Percentiles rank a stretch among this genome's conserved stretches.
phyloP scores from a whole-genome alignment of 2,329 filamentous ascomycete genomes.

The Xylaria sp. region DNA sequence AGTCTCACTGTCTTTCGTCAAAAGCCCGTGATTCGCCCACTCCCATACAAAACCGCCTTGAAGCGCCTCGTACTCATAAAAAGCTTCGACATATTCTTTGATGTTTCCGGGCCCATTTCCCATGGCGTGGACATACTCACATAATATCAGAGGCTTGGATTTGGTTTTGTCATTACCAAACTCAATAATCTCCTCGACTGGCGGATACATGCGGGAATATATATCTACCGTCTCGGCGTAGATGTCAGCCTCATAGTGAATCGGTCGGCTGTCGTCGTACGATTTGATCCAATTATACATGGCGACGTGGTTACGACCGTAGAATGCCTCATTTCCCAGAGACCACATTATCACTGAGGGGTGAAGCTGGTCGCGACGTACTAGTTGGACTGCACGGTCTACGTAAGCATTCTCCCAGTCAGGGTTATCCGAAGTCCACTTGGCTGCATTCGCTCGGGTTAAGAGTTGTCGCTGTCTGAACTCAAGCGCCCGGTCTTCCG shows the following conservation, averaged over 20 bases:
- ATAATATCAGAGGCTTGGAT: conserved; percentile 64
- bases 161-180: conserved; percentile 53
- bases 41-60: conserved; percentile 74
- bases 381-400: conserved; percentile 71
- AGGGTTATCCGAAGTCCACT: conserved; percentile 67
- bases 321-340: conserved; percentile 75
- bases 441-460: conserved; percentile 53
- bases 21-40: conserved; percentile 65
- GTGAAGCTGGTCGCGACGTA: conserved; percentile 73
- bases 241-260: conserved; percentile 72
- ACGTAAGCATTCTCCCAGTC: conserved; percentile 70
- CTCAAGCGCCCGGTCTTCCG: conserved; percentile 44
- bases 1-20: conserved; percentile 54
- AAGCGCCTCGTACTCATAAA: conserved; percentile 66
- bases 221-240: conserved; percentile 68
- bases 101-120: conserved; percentile 75
- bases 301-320: conserved; percentile 69
- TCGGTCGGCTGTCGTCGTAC: conserved; percentile 64
- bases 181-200: conserved; percentile 55
- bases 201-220: conserved; percentile 70
- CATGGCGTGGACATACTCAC: conserved; percentile 68
- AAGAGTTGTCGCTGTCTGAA: conserved; percentile 50
- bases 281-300: conserved; percentile 70
- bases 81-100: conserved; percentile 72
- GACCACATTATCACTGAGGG: conserved; percentile 75